Evolutionary conservation across 306 rosid genomes (phyloP), one percentile per base, ranked within the genome.

Genomic region (Trifolium fragiferum): DNA sequence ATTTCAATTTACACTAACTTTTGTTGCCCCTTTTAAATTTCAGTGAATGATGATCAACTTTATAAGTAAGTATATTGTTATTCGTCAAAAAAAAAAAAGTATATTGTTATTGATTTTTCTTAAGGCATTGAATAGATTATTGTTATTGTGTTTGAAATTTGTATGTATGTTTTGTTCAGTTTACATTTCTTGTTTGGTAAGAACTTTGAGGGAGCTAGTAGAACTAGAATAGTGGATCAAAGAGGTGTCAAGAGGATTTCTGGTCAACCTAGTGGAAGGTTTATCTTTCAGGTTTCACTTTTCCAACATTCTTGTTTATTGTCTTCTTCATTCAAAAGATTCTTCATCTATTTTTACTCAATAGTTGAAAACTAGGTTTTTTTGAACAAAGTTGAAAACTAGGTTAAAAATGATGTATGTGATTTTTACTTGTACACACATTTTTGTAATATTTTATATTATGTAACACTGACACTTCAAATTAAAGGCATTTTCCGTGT

Each of bases 141-240:
- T 23, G 25, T 23, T 23, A 23, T 23, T 74, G 68, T n/a, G 68
- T 19, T 50, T 74, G 6, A 68, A 15, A 11, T 73, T 25, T 25
- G 30, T 25, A 25, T 44, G 53, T 27, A 23, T 67, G 21, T 33
- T 77, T 80, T 47, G 21, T 8, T 37, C 88, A 93, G 98, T 53
- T 84, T 93, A 73, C 91, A 83, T 84, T 91, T 93, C 90, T 74
- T 93, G 83, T 93, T 89, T 72, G 98, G 97, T 0, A 93, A 91
- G 89, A 93, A 93, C 79, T 88, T 89, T 53, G 98, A 93, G 82
- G 86, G 92, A 79, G 96, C 98, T 15, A n/a, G n/a, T n/a, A n/a
- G n/a, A n/a, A 71, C 87, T 55, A 89, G 92, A 63, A 91, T 89
- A 54, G 90, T 93, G 35, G 98, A 93, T 84, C 96, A 88, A 79